phyloP scores from a whole-genome alignment of 2,329 filamentous ascomycete genomes.

The Sporothrix curviconia region DNA sequence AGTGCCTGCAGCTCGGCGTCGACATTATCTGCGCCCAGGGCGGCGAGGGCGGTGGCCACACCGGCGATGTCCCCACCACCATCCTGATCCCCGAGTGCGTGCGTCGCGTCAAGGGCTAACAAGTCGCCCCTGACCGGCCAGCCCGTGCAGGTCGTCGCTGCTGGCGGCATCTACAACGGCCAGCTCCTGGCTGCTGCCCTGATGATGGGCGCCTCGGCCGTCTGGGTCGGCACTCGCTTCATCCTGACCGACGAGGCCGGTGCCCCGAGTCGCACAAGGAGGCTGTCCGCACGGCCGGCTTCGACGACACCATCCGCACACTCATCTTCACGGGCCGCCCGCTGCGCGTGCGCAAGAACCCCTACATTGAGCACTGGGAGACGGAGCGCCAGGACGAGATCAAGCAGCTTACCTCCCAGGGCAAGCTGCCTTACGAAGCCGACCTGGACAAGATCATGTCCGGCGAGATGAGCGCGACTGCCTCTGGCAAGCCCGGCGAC shows the following conservation, averaged over 20 bases:
- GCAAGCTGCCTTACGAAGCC: constrained; percentile 85
- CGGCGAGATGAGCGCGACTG: constrained; percentile 58
- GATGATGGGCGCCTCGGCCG: constrained; percentile 84
- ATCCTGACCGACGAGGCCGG: constrained; percentile 91
- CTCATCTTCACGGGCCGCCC: constrained; percentile 98
- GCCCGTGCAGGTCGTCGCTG: constrained; percentile 86
- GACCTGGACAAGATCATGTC: constrained; percentile 76
- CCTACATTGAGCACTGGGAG: constrained; percentile 96
- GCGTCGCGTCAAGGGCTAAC: constrained; percentile 68
- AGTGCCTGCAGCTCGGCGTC: constrained; percentile 84
- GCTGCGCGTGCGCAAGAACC: constrained; percentile 84
- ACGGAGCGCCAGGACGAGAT: constrained; percentile 84
- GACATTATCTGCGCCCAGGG: constrained; percentile 99
- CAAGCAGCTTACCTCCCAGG: constrained; percentile 82
- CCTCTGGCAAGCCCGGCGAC: constrained; percentile 45
- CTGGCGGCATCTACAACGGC: constrained; percentile 90
- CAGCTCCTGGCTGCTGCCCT: constrained; percentile 82
- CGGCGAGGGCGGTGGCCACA: constrained; percentile 95
- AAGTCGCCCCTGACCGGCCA: constrained; percentile 81
- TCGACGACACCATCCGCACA: constrained; percentile 93
- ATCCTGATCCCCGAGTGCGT: constrained; percentile 90
- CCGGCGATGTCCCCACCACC: constrained; percentile 85
- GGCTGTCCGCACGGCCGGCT: constrained; percentile 81
- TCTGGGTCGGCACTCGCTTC: constrained; percentile 97
- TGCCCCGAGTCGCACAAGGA: constrained; percentile 90